These are phyloP conservation scores for Adiantum capillusveneris DNA, from an alignment of 75 land plant genomes.

Conservation along the genomic window DNA sequence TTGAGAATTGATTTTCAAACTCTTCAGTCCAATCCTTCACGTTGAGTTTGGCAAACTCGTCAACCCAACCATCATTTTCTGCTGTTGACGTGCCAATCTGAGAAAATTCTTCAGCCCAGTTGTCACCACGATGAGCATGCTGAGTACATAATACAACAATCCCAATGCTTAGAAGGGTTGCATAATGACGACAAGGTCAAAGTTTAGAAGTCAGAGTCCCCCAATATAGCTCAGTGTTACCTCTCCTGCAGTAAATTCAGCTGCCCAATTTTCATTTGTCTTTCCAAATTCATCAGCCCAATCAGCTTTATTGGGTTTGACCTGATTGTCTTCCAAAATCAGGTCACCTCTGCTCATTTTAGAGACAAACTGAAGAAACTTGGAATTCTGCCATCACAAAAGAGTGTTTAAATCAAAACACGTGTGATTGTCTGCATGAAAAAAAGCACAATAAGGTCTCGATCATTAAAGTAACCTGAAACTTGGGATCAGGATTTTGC, in stretches of 20 bases:
- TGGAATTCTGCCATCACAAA: conserved; percentile 91
- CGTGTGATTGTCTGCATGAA: background rate
- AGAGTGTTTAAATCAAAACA: too few relatives aligned
- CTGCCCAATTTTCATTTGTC: conserved; percentile 40
- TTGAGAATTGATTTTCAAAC: conserved; percentile 51
- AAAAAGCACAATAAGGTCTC: background rate
- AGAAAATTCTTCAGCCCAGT: conserved; percentile 62
- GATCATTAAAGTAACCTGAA: conserved; percentile 54
- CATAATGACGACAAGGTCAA: too few relatives aligned
- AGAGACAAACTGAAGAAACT: conserved; percentile 96
- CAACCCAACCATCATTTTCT: conserved; percentile 60
- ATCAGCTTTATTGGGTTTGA: conserved; percentile 49
- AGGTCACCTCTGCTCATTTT: conserved; percentile 99
- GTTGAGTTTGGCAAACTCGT: conserved; percentile 76
- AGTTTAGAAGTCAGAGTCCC: too few relatives aligned
- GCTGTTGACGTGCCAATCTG: conserved; percentile 21
- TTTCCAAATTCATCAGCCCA: conserved; percentile 86
- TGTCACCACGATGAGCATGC: conserved; percentile 43
- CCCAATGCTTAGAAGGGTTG: background rate
- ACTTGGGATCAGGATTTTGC: conserved; percentile 87
- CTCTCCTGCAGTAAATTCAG: conserved; percentile 57
- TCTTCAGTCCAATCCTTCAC: conserved; percentile 84
- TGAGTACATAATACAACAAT: conserved; percentile 16
- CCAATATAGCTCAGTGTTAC: conserved; percentile 16
- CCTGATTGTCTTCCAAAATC: conserved; percentile 90